Conservation (phyloP, 306 rosid species). For the Prinsepia uniflora region DNA sequence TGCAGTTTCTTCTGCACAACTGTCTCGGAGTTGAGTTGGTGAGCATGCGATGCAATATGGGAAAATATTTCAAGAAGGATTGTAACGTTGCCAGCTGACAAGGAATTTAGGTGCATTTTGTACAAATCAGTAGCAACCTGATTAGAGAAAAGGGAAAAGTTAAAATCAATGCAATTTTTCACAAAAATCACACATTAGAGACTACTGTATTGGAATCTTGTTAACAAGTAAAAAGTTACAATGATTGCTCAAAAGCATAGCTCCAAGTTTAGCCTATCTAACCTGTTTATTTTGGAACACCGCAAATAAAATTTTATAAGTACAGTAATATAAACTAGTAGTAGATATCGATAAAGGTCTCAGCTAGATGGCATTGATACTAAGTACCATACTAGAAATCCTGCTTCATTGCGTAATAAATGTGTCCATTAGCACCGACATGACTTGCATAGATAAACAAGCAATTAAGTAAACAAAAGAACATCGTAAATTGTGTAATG, state of each 20-base stretch:
- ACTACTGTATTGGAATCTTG: too few relatives aligned
- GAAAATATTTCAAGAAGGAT: conserved; percentile 67
- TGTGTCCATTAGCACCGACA: not conserved
- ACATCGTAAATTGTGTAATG: not conserved
- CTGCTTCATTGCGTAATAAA: not conserved
- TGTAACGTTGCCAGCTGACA: conserved; percentile 49
- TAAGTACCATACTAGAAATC: not conserved
- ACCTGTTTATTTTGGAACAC: not conserved
- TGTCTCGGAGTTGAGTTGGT: conserved; percentile 56
- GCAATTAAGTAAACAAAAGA: not conserved
- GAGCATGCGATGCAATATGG: conserved; percentile 72
- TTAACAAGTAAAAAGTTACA: not conserved
- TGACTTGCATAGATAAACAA: not conserved
- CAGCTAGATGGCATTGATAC: not conserved
- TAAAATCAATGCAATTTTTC: conserved; percentile 4
- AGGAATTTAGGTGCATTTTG: conserved; percentile 47
- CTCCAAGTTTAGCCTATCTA: not conserved
- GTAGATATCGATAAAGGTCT: not conserved
- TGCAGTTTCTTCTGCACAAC: conserved; percentile 72
- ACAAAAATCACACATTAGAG: conserved; percentile 20
- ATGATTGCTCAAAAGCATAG: not conserved
- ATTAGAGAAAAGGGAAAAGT: conserved; percentile 11
- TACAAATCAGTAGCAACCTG: conserved; percentile 74
- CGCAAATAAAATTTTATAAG: too few relatives aligned
- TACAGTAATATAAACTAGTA: not conserved